Percentiles rank a stretch among this genome's conserved stretches.
These are phyloP conservation scores for Aspergillus ruber DNA, from an alignment of 2,329 filamentous ascomycete genomes.

Conservation along the genomic window DNA sequence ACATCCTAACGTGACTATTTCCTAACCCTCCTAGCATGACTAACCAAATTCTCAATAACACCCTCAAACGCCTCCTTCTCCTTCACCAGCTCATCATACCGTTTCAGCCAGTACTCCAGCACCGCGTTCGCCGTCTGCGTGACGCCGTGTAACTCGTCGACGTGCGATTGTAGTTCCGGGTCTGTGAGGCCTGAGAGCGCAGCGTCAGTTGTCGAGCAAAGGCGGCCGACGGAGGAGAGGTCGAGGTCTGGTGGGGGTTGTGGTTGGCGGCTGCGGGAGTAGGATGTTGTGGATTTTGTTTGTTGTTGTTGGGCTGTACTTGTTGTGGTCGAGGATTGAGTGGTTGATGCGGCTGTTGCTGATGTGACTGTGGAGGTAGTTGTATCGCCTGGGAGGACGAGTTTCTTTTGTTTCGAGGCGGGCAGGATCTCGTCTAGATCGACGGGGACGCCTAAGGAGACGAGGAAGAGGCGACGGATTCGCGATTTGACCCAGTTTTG, in stretches of 20 bases:
- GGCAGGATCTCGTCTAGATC: constrained; percentile 96
- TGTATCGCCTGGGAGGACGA: constrained; percentile 61
- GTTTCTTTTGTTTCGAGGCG: constrained; percentile 95
- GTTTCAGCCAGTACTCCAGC: constrained; percentile 81
- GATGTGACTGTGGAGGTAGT: constrained; percentile 10
- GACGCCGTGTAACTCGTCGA: constrained; percentile 61
- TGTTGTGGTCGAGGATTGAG: constrained; percentile 19
- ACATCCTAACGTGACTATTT: constrained; percentile 47
- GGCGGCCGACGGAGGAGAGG: constrained; percentile 66
- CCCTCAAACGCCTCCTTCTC: constrained; percentile 93
- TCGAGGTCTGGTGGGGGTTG: constrained; percentile 70
- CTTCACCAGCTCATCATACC: constrained; percentile 76
- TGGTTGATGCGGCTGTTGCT: constrained; percentile 18
- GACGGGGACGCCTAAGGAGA: constrained; percentile 90
- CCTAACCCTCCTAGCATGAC: constrained; percentile 77
- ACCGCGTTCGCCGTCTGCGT: constrained; percentile 67
- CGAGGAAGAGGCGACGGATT: constrained; percentile 88
- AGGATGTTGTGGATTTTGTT: constrained; percentile 17
- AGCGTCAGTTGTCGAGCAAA: constrained; percentile 78
- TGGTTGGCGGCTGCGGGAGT: constrained; percentile 42
- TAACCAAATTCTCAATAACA: constrained; percentile 93
- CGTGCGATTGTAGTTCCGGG: constrained; percentile 65
- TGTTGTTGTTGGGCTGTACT: background rate
- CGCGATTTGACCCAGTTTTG: constrained; percentile 97
- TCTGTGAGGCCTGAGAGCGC: constrained; percentile 74